A percentile compares a stretch with the other conserved stretches of the same genome.
Conservation (phyloP, 345 rosid genomes). For the Acer saccharum region DNA sequence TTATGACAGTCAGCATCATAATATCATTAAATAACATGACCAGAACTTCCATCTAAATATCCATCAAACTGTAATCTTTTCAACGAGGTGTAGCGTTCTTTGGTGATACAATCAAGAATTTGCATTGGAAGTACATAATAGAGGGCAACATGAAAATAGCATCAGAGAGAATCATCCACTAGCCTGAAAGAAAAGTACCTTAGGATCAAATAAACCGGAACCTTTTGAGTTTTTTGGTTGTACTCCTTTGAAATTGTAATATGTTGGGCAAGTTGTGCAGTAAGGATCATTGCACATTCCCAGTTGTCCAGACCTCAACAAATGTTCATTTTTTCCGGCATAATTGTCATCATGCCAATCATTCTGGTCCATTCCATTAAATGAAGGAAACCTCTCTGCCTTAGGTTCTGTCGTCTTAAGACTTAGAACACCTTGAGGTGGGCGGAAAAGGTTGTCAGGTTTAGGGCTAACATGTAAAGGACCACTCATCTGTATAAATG, state of each 20-base stretch:
- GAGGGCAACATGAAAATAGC: neutral
- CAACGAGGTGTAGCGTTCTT: neutral
- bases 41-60: neutral
- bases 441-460: slow-evolving; percentile 32
- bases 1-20: neutral
- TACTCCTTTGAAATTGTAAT: slow-evolving; percentile 46
- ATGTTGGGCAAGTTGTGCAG: slow-evolving; percentile 86
- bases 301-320: slow-evolving; percentile 77
- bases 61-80: slow-evolving; percentile 4
- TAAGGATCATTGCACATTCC: slow-evolving; percentile 94
- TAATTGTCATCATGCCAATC: slow-evolving; percentile 39
- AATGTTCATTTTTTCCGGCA: slow-evolving; percentile 59
- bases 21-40: neutral
- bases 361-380: slow-evolving; percentile 38
- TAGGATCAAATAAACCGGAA: slow-evolving; percentile 57
- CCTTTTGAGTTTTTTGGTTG: slow-evolving; percentile 38
- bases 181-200: slow-evolving; percentile 35
- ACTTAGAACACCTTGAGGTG: slow-evolving; percentile 30
- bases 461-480: slow-evolving; percentile 50
- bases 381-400: slow-evolving; percentile 46
- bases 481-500: slow-evolving; percentile 68
- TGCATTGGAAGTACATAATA: slow-evolving; percentile 7
- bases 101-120: slow-evolving; percentile 1
- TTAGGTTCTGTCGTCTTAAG: slow-evolving; percentile 30
- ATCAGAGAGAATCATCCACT: neutral